Conservation (phyloP, 106 monocot genomes). For the Hemerocallis citrina region DNA sequence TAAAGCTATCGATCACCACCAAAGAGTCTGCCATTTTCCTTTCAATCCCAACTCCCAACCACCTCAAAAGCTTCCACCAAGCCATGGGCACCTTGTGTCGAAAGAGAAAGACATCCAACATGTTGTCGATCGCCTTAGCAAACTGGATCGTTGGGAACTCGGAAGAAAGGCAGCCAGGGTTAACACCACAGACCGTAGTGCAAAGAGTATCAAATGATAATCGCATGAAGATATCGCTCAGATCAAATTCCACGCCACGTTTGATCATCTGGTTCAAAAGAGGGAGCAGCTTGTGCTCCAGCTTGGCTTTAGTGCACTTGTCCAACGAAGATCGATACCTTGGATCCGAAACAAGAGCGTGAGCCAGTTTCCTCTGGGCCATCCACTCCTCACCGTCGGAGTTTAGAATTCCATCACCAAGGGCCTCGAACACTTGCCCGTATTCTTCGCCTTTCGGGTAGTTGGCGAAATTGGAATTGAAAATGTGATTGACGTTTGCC, state of each 20-base stretch:
- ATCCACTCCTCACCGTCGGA: background rate
- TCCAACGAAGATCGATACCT: background rate
- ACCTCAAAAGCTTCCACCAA: background rate
- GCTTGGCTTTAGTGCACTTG: background rate
- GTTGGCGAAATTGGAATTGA: background rate
- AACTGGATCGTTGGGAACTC: background rate
- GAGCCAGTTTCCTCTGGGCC: background rate
- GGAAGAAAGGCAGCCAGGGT: background rate
- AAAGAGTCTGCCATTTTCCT: too few relatives aligned
- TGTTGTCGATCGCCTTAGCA: background rate
- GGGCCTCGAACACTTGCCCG: background rate
- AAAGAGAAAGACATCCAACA: background rate
- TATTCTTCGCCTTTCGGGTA: conserved; percentile 1
- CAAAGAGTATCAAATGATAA: background rate
- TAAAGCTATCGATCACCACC: too few relatives aligned
- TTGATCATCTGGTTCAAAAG: background rate
- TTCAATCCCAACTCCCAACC: too few relatives aligned
- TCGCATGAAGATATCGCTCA: background rate
- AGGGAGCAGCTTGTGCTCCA: background rate
- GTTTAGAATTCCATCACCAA: background rate
- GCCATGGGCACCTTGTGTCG: background rate
- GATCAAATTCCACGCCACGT: background rate
- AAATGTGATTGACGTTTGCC: background rate
- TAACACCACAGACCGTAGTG: background rate
- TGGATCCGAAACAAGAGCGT: background rate